Conservation (phyloP, 352 stramenopile genomes). For the Globisporangium apiculatum region DNA sequence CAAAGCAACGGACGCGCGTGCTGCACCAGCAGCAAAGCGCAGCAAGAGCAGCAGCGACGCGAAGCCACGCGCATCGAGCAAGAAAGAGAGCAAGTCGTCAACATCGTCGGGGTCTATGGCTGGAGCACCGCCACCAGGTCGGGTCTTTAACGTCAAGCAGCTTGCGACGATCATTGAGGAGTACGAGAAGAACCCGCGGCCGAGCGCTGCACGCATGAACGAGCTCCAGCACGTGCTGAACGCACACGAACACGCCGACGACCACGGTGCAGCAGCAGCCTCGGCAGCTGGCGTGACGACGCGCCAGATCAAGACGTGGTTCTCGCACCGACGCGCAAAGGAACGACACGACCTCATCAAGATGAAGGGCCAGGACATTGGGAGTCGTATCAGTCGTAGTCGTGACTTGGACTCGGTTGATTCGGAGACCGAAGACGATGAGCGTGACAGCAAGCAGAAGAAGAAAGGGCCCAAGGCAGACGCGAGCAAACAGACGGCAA, state of each 20-base stretch:
- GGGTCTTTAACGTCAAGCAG: slow-evolving; percentile 84
- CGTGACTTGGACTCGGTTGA: neutral
- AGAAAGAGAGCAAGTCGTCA: slow-evolving; percentile 19
- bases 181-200: slow-evolving; percentile 77
- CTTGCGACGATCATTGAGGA: slow-evolving; percentile 78
- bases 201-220: slow-evolving; percentile 52
- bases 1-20: slow-evolving; percentile 1
- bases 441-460: slow-evolving; percentile 14
- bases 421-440: slow-evolving; percentile 40
- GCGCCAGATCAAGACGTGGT: slow-evolving; percentile 81
- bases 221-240: slow-evolving; percentile 71
- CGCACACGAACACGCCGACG: slow-evolving; percentile 56
- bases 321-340: slow-evolving; percentile 74
- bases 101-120: slow-evolving; percentile 23
- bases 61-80: neutral
- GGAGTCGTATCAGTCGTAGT: no score
- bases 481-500: neutral
- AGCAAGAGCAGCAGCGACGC: no score
- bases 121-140: slow-evolving; percentile 27
- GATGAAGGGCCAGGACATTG: slow-evolving; percentile 54
- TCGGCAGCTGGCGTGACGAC: slow-evolving; percentile 53
- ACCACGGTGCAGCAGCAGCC: slow-evolving; percentile 21
- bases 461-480: slow-evolving; percentile 4
- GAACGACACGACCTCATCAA: slow-evolving; percentile 75
- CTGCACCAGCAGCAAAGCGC: no score